Conservation (phyloP, 169 alveolate genomes). For the Perkinsus chesapeaki region DNA sequence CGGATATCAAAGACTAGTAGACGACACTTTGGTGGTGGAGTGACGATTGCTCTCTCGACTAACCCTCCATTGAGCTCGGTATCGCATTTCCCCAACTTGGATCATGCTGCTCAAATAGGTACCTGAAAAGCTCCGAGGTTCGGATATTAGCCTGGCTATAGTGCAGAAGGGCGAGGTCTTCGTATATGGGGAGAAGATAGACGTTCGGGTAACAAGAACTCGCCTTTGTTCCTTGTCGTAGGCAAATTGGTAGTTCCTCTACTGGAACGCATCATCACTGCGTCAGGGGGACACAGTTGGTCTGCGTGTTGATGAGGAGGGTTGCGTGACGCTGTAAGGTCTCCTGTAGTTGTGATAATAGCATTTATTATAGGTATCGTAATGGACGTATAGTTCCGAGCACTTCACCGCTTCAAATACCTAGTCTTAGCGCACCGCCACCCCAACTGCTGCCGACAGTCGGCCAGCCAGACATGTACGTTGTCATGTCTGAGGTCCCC, state of each 20-base stretch:
- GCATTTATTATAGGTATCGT: neutral
- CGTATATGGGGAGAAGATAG: neutral
- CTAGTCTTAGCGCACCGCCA: neutral
- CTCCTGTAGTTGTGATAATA: neutral
- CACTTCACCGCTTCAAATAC: neutral
- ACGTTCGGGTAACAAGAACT: neutral
- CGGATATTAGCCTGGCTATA: neutral
- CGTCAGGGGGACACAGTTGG: neutral
- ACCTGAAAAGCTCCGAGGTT: neutral
- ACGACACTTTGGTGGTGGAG: neutral
- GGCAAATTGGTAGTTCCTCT: neutral
- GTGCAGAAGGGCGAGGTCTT: neutral
- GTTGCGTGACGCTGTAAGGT: neutral
- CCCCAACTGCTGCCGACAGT: neutral
- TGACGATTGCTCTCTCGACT: neutral
- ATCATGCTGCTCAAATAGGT: neutral
- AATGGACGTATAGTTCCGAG: neutral
- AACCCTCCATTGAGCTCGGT: neutral
- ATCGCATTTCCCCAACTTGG: neutral
- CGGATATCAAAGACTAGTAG: neutral
- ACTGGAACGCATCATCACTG: neutral
- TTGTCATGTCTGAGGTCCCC: neutral
- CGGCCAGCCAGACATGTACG: neutral
- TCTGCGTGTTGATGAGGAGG: neutral
- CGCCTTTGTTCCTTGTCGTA: neutral